Percentiles rank a stretch among this genome's conserved stretches.
phyloP scores from a whole-genome alignment of 257 asterid genomes.

The Rehmannia glutinosa region DNA sequence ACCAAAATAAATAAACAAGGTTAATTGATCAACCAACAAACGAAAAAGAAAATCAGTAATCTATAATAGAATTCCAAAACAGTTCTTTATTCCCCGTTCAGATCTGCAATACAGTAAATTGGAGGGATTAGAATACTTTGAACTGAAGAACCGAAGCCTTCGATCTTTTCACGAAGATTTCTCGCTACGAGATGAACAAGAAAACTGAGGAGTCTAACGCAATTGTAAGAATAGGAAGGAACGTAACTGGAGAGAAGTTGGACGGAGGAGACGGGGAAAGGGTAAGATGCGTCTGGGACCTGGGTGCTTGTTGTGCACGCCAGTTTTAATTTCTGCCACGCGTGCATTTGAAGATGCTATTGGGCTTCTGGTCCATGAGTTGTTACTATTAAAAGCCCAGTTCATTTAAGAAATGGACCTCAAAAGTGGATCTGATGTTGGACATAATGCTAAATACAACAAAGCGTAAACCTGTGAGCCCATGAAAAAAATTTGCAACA shows the following conservation, averaged over 20 bases:
- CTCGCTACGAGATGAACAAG: background rate
- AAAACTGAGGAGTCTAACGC: constrained; percentile 1
- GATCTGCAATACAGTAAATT: constrained; percentile 24
- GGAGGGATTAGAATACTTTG: background rate
- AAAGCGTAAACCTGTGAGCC: too few relatives aligned
- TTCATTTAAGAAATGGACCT: too few relatives aligned
- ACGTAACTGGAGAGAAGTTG: constrained; percentile 17
- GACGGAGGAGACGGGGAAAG: constrained; percentile 20
- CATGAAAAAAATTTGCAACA: too few relatives aligned
- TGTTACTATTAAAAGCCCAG: background rate
- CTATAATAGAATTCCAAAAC: background rate
- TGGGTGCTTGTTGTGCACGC: constrained; percentile 41
- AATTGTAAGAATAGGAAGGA: constrained; percentile 11
- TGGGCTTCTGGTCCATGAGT: constrained; percentile 11
- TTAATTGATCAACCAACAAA: background rate
- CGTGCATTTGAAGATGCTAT: background rate
- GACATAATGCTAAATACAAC: too few relatives aligned
- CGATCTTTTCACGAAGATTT: constrained; percentile 14
- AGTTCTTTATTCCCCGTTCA: background rate
- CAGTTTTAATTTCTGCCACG: constrained; percentile 21
- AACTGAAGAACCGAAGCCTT: constrained; percentile 4
- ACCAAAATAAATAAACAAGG: background rate
- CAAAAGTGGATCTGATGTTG: too few relatives aligned
- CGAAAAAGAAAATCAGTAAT: background rate
- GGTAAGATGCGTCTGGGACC: constrained; percentile 34